phyloP scores from a whole-genome alignment of 805 yeast genomes.

The Scheffersomyces lignosus region DNA sequence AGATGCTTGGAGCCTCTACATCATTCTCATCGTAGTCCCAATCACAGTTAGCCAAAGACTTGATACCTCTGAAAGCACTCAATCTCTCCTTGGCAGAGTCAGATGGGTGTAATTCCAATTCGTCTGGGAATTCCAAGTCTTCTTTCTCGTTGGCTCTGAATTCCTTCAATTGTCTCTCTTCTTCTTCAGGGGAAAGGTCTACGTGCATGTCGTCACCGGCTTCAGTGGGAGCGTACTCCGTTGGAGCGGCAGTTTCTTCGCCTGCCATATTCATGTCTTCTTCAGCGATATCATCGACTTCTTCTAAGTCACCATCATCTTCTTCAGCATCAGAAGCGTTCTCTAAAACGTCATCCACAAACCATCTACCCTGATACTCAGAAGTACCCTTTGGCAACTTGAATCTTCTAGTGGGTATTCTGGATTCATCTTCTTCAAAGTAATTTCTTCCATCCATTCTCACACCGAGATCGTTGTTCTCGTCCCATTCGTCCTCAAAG shows the following conservation, averaged over 20 bases:
- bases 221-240: slow-evolving; percentile 46
- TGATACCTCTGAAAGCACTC: slow-evolving; percentile 80
- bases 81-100: slow-evolving; percentile 77
- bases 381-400: slow-evolving; percentile 70
- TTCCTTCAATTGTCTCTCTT: slow-evolving; percentile 68
- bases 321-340: slow-evolving; percentile 47
- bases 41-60: slow-evolving; percentile 71
- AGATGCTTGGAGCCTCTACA: slow-evolving; percentile 70
- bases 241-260: slow-evolving; percentile 27
- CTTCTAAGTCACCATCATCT: slow-evolving; percentile 37
- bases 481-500: slow-evolving; percentile 22
- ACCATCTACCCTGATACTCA: slow-evolving; percentile 76
- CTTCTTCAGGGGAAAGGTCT: slow-evolving; percentile 81
- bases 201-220: slow-evolving; percentile 59
- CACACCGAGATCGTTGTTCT: slow-evolving; percentile 40
- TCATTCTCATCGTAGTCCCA: slow-evolving; percentile 91
- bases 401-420: slow-evolving; percentile 24
- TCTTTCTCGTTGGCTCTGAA: slow-evolving; percentile 73
- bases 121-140: slow-evolving; percentile 94
- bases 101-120: slow-evolving; percentile 76
- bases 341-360: slow-evolving; percentile 55
- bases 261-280: slow-evolving; percentile 25
- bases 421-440: slow-evolving; percentile 31
- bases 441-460: slow-evolving; percentile 59
- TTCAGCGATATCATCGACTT: slow-evolving; percentile 33